Conservation (phyloP, 345 rosid genomes). For the Eucalyptus pauciflora region DNA sequence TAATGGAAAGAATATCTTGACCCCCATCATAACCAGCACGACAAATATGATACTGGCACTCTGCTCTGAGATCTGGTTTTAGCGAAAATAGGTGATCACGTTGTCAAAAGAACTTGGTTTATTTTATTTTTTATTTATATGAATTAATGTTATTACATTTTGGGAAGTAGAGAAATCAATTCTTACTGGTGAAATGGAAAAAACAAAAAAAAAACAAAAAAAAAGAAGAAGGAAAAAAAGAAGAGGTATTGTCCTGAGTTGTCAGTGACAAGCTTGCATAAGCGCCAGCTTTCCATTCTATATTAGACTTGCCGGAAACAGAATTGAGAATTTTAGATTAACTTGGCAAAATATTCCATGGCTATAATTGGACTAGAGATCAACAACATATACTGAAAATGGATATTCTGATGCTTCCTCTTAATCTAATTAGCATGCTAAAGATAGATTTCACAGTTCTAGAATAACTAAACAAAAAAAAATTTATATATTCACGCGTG, state of each 20-base stretch:
- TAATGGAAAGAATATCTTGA: neutral
- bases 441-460: neutral
- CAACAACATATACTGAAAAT: neutral
- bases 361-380: neutral
- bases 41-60: neutral
- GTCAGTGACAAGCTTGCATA: neutral
- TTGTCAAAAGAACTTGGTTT: neutral
- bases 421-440: neutral
- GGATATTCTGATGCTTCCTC: neutral
- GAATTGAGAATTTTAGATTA: neutral
- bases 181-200: neutral
- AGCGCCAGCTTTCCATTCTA: neutral
- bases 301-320: neutral
- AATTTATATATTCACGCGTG: neutral
- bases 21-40: neutral
- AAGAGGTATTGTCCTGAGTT: neutral
- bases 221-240: accelerated
- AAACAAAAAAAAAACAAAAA: neutral
- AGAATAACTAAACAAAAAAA: neutral
- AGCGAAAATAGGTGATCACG: neutral
- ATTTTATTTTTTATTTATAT: neutral
- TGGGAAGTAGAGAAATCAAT: neutral
- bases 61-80: neutral
- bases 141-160: neutral
- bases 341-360: neutral